Conservation (phyloP, 2,329 filamentous ascomycete genomes). For the Ophiocordyceps australis region DNA sequence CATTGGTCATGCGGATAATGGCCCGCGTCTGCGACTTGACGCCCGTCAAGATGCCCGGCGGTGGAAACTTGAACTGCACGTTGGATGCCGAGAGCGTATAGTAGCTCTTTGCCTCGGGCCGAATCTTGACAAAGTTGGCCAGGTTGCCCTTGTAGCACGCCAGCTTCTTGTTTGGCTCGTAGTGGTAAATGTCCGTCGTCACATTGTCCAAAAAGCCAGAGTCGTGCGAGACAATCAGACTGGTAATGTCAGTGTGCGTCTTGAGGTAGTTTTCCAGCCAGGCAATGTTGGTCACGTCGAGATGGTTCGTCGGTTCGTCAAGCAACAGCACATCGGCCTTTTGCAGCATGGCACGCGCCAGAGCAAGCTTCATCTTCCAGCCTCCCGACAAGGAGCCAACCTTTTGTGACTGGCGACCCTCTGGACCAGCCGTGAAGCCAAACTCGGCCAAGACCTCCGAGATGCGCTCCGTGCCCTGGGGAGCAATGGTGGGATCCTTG, state of each 20-base stretch:
- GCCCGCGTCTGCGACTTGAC: conserved; percentile 90
- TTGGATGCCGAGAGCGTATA: conserved; percentile 82
- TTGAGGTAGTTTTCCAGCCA: conserved; percentile 95
- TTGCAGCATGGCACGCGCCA: conserved; percentile 92
- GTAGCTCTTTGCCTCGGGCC: conserved; percentile 93
- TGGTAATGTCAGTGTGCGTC: conserved; percentile 90
- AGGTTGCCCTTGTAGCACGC: conserved; percentile 72
- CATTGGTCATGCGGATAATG: conserved; percentile 88
- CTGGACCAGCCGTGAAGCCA: conserved; percentile 79
- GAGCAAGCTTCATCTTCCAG: conserved; percentile 99
- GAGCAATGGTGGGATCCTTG: conserved; percentile 73
- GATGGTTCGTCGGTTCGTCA: conserved; percentile 97
- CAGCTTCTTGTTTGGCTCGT: conserved; percentile 89
- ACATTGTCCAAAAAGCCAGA: conserved; percentile 93
- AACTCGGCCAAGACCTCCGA: conserved; percentile 73
- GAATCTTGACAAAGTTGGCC: conserved; percentile 67
- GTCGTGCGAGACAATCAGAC: conserved; percentile 96
- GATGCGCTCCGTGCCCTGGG: conserved; percentile 65
- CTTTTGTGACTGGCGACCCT: conserved; percentile 73
- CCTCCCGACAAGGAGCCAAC: conserved; percentile 93
- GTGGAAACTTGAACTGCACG: conserved; percentile 95
- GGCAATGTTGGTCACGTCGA: conserved; percentile 89
- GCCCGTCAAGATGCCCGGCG: conserved; percentile 82
- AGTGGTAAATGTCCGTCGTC: conserved; percentile 98
- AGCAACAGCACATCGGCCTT: conserved; percentile 90